A percentile compares a stretch with the other conserved stretches of the same genome.
phyloP scores from a whole-genome alignment of 1,139 yeast species.

The Yamadazyma dushanensis region DNA sequence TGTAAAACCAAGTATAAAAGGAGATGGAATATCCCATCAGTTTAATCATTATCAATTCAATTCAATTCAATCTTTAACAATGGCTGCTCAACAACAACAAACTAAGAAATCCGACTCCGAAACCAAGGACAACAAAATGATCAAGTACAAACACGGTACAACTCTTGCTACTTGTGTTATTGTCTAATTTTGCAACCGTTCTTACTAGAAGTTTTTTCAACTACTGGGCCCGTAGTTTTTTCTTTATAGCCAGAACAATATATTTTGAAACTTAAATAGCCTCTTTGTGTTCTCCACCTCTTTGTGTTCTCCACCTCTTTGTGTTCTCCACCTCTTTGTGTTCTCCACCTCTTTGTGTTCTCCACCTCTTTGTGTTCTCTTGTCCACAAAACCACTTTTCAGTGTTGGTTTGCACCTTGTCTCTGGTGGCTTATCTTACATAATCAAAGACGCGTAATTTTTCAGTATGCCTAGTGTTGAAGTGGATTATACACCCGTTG shows the following conservation, averaged over 20 bases:
- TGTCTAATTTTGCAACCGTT: constrained; percentile 8
- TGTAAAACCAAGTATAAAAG: constrained; percentile 1
- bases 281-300: neutral
- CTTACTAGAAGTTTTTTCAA: constrained; percentile 2
- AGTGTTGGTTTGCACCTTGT: neutral
- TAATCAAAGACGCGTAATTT: too few relatives aligned
- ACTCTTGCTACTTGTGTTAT: constrained; percentile 13
- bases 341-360: neutral
- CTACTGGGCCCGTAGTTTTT: constrained; percentile 1
- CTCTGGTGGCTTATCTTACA: too few relatives aligned
- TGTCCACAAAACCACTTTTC: too few relatives aligned
- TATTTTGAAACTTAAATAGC: neutral
- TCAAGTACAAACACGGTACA: constrained; percentile 7
- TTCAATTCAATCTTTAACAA: constrained; percentile 3
- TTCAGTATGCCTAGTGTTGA: constrained; percentile 24
- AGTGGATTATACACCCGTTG: constrained; percentile 31
- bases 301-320: too few relatives aligned
- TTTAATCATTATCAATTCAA: neutral
- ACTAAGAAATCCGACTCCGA: constrained; percentile 11
- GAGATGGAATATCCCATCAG: neutral
- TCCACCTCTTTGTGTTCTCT: neutral
- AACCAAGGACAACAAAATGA: constrained; percentile 14
- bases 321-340: neutral
- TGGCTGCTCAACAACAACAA: constrained; percentile 17
- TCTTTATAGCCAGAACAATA: constrained; percentile 1